Percentiles rank a stretch among this genome's conserved stretches.
These are phyloP conservation scores for Westerdykella ornata DNA, from an alignment of 2,329 filamentous ascomycete genomes.

Conservation along the genomic window DNA sequence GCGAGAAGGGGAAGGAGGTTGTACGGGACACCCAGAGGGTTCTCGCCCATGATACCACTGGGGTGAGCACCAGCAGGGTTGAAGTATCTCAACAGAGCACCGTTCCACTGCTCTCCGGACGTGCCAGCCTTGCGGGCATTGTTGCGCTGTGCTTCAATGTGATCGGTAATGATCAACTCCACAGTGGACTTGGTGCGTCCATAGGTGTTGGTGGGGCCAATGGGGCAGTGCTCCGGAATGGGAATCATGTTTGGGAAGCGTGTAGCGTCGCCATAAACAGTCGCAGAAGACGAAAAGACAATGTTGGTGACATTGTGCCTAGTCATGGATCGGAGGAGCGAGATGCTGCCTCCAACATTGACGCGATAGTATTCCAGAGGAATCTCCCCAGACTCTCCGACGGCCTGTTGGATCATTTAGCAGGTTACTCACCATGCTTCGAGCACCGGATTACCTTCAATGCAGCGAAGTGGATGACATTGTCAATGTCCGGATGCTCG, in stretches of 20 bases:
- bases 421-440: neutral
- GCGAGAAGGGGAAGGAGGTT: slow-evolving; percentile 91
- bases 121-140: slow-evolving; percentile 75
- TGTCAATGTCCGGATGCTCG: slow-evolving; percentile 88
- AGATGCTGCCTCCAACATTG: slow-evolving; percentile 89
- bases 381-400: slow-evolving; percentile 89
- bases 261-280: slow-evolving; percentile 96
- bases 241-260: slow-evolving; percentile 97
- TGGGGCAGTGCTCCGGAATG: slow-evolving; percentile 93
- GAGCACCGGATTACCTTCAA: slow-evolving; percentile 63
- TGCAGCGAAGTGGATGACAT: slow-evolving; percentile 96
- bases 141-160: slow-evolving; percentile 77
- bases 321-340: slow-evolving; percentile 79
- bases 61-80: slow-evolving; percentile 95
- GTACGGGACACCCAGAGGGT: slow-evolving; percentile 90
- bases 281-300: slow-evolving; percentile 96
- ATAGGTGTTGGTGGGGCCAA: slow-evolving; percentile 95
- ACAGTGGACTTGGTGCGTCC: slow-evolving; percentile 93
- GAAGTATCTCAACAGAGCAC: slow-evolving; percentile 89
- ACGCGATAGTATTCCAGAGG: slow-evolving; percentile 97
- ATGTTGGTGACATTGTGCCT: slow-evolving; percentile 91
- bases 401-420: slow-evolving; percentile 56
- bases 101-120: slow-evolving; percentile 75
- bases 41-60: slow-evolving; percentile 94
- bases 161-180: slow-evolving; percentile 86